phyloP scores from a whole-genome alignment of 2,329 filamentous ascomycete species.

The Penicillium sp. region DNA sequence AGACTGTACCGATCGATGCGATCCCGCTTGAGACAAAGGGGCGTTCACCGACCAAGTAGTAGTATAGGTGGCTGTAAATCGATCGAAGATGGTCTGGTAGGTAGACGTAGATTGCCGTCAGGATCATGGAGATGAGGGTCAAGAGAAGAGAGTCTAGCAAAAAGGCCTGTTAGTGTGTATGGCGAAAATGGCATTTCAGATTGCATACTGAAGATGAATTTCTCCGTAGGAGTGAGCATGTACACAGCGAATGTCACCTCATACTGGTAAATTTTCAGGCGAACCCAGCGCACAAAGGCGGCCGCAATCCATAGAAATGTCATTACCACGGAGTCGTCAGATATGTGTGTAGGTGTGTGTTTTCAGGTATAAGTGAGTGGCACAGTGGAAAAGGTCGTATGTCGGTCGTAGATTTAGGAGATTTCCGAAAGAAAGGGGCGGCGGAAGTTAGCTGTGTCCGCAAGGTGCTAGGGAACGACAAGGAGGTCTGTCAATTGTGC shows the following conservation, averaged over 20 bases:
- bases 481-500: constrained; percentile 1
- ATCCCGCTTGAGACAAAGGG: constrained; percentile 42
- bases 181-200: neutral
- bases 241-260: constrained; percentile 96
- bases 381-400: neutral
- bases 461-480: neutral
- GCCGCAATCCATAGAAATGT: constrained; percentile 47
- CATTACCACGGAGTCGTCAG: constrained; percentile 26
- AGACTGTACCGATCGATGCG: constrained; percentile 38
- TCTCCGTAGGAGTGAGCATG: constrained; percentile 96
- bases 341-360: neutral
- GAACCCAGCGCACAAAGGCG: constrained; percentile 77
- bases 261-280: constrained; percentile 96
- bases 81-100: constrained; percentile 88
- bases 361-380: neutral
- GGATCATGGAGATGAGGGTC: constrained; percentile 82
- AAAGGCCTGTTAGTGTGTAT: constrained; percentile 1
- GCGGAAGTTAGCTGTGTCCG: neutral
- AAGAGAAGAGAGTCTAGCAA: constrained; percentile 83
- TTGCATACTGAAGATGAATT: constrained; percentile 90
- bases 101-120: constrained; percentile 87
- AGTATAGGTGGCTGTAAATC: constrained; percentile 84
- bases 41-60: constrained; percentile 86
- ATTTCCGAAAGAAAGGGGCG: neutral
- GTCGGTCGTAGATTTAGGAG: neutral